Evolutionary conservation across 2,329 filamentous ascomycete species (phyloP).

Genomic region (Claviceps quebecensis): DNA sequence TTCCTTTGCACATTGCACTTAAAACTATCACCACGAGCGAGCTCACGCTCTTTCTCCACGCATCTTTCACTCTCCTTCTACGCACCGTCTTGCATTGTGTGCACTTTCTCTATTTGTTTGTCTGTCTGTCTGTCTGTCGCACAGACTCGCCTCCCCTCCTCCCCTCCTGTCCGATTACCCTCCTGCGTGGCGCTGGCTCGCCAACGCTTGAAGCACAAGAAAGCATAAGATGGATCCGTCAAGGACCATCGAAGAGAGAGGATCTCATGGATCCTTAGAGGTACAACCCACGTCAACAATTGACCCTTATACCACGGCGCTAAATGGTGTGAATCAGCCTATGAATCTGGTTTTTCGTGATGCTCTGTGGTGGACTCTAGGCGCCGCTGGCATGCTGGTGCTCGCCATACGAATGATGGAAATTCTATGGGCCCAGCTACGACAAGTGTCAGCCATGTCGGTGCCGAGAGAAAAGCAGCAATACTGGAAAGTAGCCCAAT

Average conservation of each 20-base stretch:
- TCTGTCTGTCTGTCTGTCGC: background rate
- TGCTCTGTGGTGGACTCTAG: constrained; percentile 46
- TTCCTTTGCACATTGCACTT: background rate
- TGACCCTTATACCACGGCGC: constrained; percentile 38
- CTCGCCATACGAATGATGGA: constrained; percentile 39
- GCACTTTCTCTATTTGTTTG: background rate
- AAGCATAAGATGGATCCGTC: constrained; percentile 19
- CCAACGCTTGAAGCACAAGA: constrained; percentile 6
- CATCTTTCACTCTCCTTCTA: background rate
- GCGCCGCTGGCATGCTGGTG: constrained; percentile 38
- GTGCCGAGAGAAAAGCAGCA: constrained; percentile 34
- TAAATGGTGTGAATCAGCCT: constrained; percentile 47
- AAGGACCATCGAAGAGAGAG: constrained; percentile 18
- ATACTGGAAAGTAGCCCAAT: constrained; percentile 46
- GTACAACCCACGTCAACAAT: constrained; percentile 33
- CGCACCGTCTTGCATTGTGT: background rate
- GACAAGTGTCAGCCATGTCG: constrained; percentile 46
- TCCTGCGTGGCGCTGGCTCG: constrained; percentile 9
- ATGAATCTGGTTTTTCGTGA: constrained; percentile 44
- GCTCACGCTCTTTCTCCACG: background rate
- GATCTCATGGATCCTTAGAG: constrained; percentile 14
- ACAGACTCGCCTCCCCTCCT: background rate
- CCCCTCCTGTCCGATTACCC: background rate
- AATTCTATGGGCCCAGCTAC: constrained; percentile 40
- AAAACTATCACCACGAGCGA: background rate